Evolutionary conservation across 768 basidiomycete species (phyloP).

Genomic region (Leccinellum albellum): DNA sequence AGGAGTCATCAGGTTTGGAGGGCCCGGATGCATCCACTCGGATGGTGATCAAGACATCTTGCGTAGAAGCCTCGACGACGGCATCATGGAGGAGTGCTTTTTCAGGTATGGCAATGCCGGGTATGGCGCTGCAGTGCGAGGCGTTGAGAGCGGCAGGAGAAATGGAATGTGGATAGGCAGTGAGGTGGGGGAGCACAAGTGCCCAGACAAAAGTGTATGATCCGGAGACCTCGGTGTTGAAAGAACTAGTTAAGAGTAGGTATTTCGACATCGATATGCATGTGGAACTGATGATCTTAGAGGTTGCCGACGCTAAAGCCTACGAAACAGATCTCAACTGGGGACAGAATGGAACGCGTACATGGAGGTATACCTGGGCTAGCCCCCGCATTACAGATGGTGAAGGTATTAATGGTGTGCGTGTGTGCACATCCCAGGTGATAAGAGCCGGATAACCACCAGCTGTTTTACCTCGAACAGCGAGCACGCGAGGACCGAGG

Average conservation of each 20-base stretch:
- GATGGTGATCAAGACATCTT: conserved; percentile 11
- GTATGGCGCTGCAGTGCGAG: conserved; percentile 9
- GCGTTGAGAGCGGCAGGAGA: background rate
- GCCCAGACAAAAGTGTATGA: conserved; percentile 7
- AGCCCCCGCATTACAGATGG: background rate
- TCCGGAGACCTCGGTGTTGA: background rate
- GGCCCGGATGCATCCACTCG: background rate
- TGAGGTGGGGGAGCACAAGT: conserved; percentile 5
- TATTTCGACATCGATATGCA: conserved; percentile 19
- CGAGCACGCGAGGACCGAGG: conserved; percentile 15
- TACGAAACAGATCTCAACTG: background rate
- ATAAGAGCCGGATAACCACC: background rate
- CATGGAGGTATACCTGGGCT: background rate
- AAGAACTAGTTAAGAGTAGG: conserved; percentile 9
- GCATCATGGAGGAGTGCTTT: conserved; percentile 15
- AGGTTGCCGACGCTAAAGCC: background rate
- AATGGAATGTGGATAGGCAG: background rate
- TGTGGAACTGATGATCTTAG: background rate
- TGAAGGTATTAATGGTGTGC: conserved; percentile 1
- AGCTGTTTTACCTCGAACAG: background rate
- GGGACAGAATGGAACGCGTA: background rate
- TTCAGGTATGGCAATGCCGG: background rate
- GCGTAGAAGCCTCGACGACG: background rate
- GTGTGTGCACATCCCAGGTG: conserved; percentile 15
- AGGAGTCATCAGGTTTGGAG: background rate